A percentile compares a stretch with the other conserved stretches of the same genome.
Evolutionary conservation across 805 yeast genomes (phyloP).

Genomic region (Candida morakotiae): DNA sequence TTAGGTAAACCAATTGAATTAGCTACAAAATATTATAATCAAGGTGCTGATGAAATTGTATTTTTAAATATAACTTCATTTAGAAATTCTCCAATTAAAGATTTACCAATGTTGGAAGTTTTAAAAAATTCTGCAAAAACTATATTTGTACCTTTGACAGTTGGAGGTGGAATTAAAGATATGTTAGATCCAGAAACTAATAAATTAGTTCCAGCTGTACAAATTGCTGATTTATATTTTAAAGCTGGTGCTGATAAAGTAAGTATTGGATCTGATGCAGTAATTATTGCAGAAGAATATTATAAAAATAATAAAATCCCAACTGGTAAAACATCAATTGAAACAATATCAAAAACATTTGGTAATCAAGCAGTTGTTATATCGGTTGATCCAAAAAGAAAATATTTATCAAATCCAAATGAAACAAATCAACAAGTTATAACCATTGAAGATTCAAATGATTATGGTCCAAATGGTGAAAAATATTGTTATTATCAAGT

Average conservation of each 20-base stretch:
- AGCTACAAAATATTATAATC: conserved; percentile 84
- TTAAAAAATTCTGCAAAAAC: conserved; percentile 78
- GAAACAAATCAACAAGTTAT: conserved; percentile 62
- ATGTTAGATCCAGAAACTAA: conserved; percentile 79
- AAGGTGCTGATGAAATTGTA: conserved; percentile 97
- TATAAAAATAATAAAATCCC: conserved; percentile 55
- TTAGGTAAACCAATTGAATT: conserved; percentile 94
- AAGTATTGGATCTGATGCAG: conserved; percentile 98
- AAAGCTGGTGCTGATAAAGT: conserved; percentile 98
- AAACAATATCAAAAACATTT: conserved; percentile 84
- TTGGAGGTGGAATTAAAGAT: conserved; percentile 97
- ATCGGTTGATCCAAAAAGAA: conserved; percentile 95
- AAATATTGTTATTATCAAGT: conserved; percentile 90
- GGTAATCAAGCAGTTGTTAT: conserved; percentile 98
- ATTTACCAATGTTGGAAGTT: conserved; percentile 94
- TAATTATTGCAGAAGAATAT: conserved; percentile 79
- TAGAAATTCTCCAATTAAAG: conserved; percentile 87
- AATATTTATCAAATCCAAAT: conserved; percentile 61
- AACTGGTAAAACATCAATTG: conserved; percentile 83
- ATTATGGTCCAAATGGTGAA: conserved; percentile 82
- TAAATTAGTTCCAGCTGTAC: conserved; percentile 71
- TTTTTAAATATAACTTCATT: conserved; percentile 94
- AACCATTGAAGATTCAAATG: conserved; percentile 47
- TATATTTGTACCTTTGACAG: conserved; percentile 94
- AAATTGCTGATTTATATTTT: conserved; percentile 89